Percentiles rank a stretch among this genome's conserved stretches.
Conservation (phyloP, 495 filamentous ascomycete species). For the Monascus purpureus region DNA sequence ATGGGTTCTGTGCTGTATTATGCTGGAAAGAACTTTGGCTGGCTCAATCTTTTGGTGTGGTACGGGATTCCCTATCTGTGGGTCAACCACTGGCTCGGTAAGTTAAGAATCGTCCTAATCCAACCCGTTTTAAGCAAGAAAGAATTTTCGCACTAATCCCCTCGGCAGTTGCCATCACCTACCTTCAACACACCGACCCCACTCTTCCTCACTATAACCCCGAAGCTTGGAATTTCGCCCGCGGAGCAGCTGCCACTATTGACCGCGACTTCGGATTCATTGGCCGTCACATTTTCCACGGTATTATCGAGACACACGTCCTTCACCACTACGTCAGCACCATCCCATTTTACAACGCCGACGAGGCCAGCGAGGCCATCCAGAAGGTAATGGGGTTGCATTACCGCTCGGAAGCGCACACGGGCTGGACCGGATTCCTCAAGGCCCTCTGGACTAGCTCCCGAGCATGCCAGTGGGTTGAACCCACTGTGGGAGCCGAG, state of each 20-base stretch:
- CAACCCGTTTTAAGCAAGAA: no score
- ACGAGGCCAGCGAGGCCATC: conserved; percentile 47
- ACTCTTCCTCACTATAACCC: conserved; percentile 43
- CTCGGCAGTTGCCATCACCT: conserved; percentile 46
- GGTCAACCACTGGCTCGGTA: conserved; percentile 89
- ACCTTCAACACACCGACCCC: conserved; percentile 48
- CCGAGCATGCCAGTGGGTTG: conserved; percentile 41
- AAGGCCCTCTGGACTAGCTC: conserved; percentile 39
- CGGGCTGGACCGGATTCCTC: conserved; percentile 39
- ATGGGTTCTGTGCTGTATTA: conserved; percentile 41
- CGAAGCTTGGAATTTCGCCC: conserved; percentile 41
- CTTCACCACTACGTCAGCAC: conserved; percentile 48
- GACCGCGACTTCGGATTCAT: conserved; percentile 49
- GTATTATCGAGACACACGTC: conserved; percentile 49
- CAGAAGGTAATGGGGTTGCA: conserved; percentile 41
- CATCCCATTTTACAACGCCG: conserved; percentile 49
- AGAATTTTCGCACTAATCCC: no score
- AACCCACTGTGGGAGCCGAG: conserved; percentile 49
- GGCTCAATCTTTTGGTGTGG: conserved; percentile 78
- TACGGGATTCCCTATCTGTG: conserved; percentile 90
- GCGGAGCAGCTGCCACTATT: conserved; percentile 44
- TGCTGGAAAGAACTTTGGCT: conserved; percentile 60
- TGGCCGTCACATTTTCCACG: conserved; percentile 43
- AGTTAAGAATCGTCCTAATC: conserved; percentile 9
- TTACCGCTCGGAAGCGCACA: conserved; percentile 40